phyloP scores from a whole-genome alignment of 2,329 filamentous ascomycete species.

The Trichoderma cornu-damae region DNA sequence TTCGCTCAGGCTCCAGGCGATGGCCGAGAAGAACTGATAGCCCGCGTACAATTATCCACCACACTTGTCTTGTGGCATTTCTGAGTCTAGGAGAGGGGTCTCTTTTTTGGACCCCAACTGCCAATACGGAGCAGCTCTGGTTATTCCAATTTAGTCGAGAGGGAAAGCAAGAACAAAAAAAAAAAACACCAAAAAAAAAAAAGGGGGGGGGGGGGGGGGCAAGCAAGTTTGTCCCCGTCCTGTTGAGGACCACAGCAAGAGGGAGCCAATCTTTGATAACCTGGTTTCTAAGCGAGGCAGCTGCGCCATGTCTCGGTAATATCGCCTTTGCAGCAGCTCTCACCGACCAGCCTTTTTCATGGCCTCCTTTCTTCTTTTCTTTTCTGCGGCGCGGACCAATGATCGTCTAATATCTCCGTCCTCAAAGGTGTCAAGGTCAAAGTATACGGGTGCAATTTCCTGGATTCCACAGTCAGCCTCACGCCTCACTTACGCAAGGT shows the following conservation, averaged over 20 bases:
- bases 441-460: conserved; percentile 93
- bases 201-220: neutral
- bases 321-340: neutral
- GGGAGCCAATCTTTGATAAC: neutral
- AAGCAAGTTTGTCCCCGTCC: neutral
- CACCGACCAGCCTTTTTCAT: conserved; percentile 45
- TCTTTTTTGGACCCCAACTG: neutral
- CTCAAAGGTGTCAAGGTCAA: conserved; percentile 75
- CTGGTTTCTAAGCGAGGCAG: conserved; percentile 2
- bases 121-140: neutral
- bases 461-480: conserved; percentile 31
- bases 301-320: neutral
- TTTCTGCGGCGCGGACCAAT: conserved; percentile 53
- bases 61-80: neutral
- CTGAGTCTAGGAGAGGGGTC: neutral
- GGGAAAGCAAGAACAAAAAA: neutral
- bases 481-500: conserved; percentile 6
- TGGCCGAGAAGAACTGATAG: neutral
- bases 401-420: conserved; percentile 81
- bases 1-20: neutral
- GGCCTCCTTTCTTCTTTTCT: conserved; percentile 55
- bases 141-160: neutral
- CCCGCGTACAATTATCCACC: neutral
- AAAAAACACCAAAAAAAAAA: neutral
- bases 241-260: neutral